Percentiles rank a stretch among this genome's conserved stretches.
Conservation (phyloP, 768 basidiomycete genomes). For the Cyathus striatus region DNA sequence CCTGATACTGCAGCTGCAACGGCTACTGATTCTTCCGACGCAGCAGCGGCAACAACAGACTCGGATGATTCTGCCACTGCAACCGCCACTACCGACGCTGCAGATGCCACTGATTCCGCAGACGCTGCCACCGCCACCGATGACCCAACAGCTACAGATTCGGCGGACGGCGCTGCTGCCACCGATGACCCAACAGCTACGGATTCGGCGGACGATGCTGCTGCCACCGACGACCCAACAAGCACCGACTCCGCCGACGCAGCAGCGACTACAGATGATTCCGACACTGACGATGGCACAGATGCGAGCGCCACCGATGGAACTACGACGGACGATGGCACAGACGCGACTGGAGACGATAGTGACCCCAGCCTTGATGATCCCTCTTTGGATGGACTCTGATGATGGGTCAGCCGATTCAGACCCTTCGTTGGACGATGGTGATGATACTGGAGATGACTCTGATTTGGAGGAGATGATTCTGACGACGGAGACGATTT, state of each 20-base stretch:
- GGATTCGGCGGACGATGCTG: neutral
- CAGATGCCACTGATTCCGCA: slow-evolving; percentile 6
- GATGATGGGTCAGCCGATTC: neutral
- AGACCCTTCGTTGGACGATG: neutral
- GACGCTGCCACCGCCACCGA: slow-evolving; percentile 10
- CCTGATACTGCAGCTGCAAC: no score
- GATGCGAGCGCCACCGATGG: slow-evolving; percentile 5
- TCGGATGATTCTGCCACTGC: slow-evolving; percentile 6
- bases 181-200: slow-evolving; percentile 4
- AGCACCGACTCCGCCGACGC: slow-evolving; percentile 6
- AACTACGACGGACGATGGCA: neutral
- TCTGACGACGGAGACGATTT: slow-evolving; percentile 6
- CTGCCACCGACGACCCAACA: slow-evolving; percentile 6
- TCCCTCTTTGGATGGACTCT: neutral
- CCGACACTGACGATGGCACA: slow-evolving; percentile 7
- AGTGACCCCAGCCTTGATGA: slow-evolving; percentile 3
- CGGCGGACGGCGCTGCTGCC: slow-evolving; percentile 9
- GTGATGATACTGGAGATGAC: slow-evolving; percentile 3
- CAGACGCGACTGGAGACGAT: slow-evolving; percentile 5
- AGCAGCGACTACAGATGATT: neutral
- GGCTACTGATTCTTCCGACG: slow-evolving; percentile 6
- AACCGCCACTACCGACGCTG: slow-evolving; percentile 2
- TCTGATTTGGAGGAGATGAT: slow-evolving; percentile 5
- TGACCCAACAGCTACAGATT: slow-evolving; percentile 9
- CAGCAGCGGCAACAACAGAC: slow-evolving; percentile 1